Conservation (phyloP, 1,284 basidiomycete species). For the Trichosporon sp. region DNA sequence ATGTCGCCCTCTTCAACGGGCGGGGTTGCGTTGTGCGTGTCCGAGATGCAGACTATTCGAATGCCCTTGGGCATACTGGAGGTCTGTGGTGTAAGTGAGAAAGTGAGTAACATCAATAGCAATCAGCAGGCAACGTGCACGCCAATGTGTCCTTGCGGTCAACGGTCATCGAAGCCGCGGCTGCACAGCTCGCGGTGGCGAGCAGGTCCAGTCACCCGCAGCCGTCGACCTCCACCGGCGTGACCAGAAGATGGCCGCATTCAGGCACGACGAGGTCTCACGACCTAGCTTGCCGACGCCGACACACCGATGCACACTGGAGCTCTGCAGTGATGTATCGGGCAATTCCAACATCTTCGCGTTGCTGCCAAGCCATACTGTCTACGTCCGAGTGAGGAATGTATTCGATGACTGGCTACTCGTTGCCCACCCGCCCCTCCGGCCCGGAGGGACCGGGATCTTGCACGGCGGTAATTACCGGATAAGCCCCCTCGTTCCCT, state of each 20-base stretch:
- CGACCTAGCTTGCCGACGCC: too few species aligned
- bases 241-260: background rate
- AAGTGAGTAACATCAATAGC: background rate
- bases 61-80: background rate
- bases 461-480: background rate
- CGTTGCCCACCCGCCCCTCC: background rate
- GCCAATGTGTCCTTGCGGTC: too few species aligned
- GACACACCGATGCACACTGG: background rate
- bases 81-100: too few species aligned
- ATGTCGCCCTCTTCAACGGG: background rate
- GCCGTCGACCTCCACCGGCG: background rate
- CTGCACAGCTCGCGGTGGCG: background rate
- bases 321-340: background rate
- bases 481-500: background rate
- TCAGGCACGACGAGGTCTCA: background rate
- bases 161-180: background rate
- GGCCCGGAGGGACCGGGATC: constrained; percentile 1
- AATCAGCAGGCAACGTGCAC: background rate
- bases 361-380: background rate
- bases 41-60: background rate
- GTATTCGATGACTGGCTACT: background rate
- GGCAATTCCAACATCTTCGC: background rate
- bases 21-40: background rate
- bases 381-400: background rate
- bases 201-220: background rate